Base-by-base conservation (phyloP, 306 rosid genomes). In the Rosa chinensis region DNA sequence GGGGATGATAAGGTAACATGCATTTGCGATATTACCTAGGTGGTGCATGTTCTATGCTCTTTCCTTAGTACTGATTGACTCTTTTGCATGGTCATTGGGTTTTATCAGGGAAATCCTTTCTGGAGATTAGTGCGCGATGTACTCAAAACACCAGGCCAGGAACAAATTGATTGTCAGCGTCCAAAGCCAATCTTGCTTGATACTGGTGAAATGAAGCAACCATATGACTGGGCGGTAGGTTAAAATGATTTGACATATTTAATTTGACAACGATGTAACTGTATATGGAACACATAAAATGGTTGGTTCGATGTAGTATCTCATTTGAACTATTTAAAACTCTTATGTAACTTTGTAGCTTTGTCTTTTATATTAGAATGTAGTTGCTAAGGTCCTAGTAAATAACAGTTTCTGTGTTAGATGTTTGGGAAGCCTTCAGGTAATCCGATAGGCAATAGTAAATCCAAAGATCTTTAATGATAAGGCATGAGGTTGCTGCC, bases 171-270 rank as follows among this genome's bases (percentile, higher is more conserved):
- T 23, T 94, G 97, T 83, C 98, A 94, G 66, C 83, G 20, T 28
- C 97, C 98, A 67, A 92, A 94, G 89, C 97, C 97, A 56, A 94
- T 94, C 82, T 86, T 94, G 85, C 95, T 94, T 62, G 97, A 94
- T 87, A 88, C 95, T 73, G 97, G 98, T 82, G 97, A 89, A 89
- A 92, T 94, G 98, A 87, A 83, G 77, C 48, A 74, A 84, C 97
- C 98, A 5, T 94, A 94, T 88, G 91, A 92, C 23, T 94, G 98
- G 98, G 97, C 98, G 66, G 98, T 94, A 89, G 85, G 97, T 91
- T 79, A 56, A 80, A 76, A 62, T 72, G 21, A 21, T 21, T 49
- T 48, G 8, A 20, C 67, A 25, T 70, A 70, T 20, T 70, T 83
- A 68, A 44, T 77, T 21, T 45, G 73, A 53, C 52, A 73, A 80